Percentiles rank a stretch among this genome's conserved stretches.
phyloP scores from a whole-genome alignment of 345 rosid genomes.

The Cardamine resedifolia region DNA sequence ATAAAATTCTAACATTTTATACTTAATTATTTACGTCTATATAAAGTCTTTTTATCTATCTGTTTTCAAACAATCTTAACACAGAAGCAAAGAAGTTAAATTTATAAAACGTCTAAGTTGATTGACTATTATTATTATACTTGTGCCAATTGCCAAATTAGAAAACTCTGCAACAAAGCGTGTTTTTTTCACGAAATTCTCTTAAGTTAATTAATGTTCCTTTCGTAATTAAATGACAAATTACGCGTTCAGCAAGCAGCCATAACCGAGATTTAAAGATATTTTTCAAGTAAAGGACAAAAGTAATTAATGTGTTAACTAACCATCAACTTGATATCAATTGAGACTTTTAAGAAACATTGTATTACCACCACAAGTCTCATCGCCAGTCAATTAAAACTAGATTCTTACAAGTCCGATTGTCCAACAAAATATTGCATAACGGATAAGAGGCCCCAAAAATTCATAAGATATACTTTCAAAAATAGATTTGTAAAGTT shows the following conservation, averaged over 20 bases:
- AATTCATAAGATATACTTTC: no score
- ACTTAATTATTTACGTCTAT: not conserved
- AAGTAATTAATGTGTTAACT: constrained; percentile 3
- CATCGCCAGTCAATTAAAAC: not conserved
- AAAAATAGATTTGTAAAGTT: no score
- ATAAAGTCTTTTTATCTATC: not conserved
- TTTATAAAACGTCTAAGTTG: not conserved
- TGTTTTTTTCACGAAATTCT: constrained; percentile 10
- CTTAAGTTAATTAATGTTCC: constrained; percentile 2
- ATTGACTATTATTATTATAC: not conserved
- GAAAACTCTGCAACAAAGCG: constrained; percentile 1
- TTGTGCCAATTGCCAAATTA: not conserved
- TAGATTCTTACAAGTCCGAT: not conserved
- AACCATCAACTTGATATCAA: constrained; percentile 20
- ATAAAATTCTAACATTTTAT: not conserved
- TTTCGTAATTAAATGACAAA: constrained; percentile 6
- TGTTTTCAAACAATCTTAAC: not conserved
- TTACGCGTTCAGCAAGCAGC: constrained; percentile 20
- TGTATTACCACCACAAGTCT: not conserved
- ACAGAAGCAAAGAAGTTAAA: not conserved
- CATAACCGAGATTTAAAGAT: not conserved
- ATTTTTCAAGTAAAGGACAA: constrained; percentile 10
- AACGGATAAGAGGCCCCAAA: not conserved
- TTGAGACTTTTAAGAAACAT: constrained; percentile 15
- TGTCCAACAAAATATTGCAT: not conserved